phyloP scores from a whole-genome alignment of 2,329 filamentous ascomycete species.

The Sclerotinia glacialis region DNA sequence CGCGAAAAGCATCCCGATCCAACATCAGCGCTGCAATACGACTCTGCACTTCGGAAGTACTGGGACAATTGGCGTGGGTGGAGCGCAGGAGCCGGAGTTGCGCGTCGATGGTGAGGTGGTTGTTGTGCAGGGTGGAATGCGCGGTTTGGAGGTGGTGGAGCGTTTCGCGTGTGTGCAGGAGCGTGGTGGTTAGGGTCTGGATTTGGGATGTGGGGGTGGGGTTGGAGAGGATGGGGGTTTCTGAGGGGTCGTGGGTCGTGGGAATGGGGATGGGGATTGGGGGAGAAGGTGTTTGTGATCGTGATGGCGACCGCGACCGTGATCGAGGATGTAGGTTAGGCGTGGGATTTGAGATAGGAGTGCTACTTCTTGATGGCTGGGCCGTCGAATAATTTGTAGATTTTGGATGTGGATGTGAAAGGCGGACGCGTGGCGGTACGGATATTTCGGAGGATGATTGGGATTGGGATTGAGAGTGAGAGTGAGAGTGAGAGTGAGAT shows the following conservation, averaged over 20 bases:
- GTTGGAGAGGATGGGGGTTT: background rate
- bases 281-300: background rate
- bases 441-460: background rate
- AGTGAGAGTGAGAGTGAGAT: background rate
- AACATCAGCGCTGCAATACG: constrained; percentile 34
- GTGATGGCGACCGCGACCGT: background rate
- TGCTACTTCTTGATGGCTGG: background rate
- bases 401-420: background rate
- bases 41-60: constrained; percentile 43
- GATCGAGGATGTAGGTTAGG: background rate
- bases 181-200: constrained; percentile 6
- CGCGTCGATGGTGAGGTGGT: constrained; percentile 51
- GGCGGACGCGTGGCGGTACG: constrained; percentile 4
- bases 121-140: constrained; percentile 52
- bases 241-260: background rate
- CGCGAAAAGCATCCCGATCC: constrained; percentile 44
- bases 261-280: background rate
- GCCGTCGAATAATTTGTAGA: background rate
- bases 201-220: background rate
- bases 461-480: background rate
- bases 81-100: constrained; percentile 51
- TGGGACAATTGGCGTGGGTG: constrained; percentile 47
- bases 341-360: background rate
- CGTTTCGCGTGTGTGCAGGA: constrained; percentile 18
- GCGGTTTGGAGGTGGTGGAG: constrained; percentile 58